Evolutionary conservation across 371 early-diverging fungal species (phyloP).

Genomic region (Gilbertella persicaria): DNA sequence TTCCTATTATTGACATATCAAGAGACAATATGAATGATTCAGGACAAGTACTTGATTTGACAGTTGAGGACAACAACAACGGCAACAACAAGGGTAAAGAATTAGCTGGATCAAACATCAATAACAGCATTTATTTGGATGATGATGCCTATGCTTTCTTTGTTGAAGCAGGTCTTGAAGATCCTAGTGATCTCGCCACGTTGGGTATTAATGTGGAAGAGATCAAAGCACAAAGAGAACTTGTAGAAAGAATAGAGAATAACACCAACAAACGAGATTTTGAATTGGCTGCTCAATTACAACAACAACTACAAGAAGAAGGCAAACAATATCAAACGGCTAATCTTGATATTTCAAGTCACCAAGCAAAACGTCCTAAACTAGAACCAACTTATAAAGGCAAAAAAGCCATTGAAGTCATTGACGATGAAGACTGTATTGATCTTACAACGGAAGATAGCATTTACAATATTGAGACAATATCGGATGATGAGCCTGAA

Average conservation of each 20-base stretch:
- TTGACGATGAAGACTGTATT: slow-evolving; percentile 5
- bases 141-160: slow-evolving; percentile 22
- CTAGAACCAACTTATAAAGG: not conserved
- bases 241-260: slow-evolving; percentile 8
- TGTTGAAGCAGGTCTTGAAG: slow-evolving; percentile 20
- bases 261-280: slow-evolving; percentile 8
- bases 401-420: slow-evolving; percentile 5
- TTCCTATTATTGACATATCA: not conserved
- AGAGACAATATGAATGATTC: not conserved
- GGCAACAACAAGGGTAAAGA: not conserved
- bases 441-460: slow-evolving; percentile 17
- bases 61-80: slow-evolving; percentile 10
- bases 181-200: slow-evolving; percentile 11
- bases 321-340: too few species aligned
- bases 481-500: slow-evolving; percentile 2
- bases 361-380: not conserved
- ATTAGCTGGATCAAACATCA: slow-evolving; percentile 1
- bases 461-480: not conserved
- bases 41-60: slow-evolving; percentile 11
- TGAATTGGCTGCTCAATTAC: slow-evolving; percentile 7
- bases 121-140: slow-evolving; percentile 10
- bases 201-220: slow-evolving; percentile 27
- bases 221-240: slow-evolving; percentile 9
- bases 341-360: not conserved
- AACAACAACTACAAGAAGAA: slow-evolving; percentile 1